Evolutionary conservation across 257 asterid genomes (phyloP), one percentile per base, ranked within the genome.

Genomic region (Linderniella brevidens): DNA sequence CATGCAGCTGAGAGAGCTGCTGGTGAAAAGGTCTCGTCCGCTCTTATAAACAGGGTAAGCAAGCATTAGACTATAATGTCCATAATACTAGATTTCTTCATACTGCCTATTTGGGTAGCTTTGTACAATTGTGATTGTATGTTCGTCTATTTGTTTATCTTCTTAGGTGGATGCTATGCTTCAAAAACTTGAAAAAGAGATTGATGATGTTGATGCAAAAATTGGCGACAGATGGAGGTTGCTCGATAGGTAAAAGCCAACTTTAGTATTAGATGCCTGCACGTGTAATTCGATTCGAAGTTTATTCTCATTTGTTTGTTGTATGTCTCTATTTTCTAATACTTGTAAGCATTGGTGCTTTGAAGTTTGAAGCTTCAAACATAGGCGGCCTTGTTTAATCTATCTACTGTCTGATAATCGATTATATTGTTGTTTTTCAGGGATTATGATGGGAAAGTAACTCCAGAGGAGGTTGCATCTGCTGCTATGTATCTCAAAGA

Each of bases 381-480:
- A 25, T 25, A 25, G 32, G 6, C 6, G 32, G 6, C 32, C n/a
- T n/a, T 25, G 32, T 2, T 25, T 25, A n/a, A 25, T 25, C 6
- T 3, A 25, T 25, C 6, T 25, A 25, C 32, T 25, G 6, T 25
- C 32, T 25, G 32, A 3, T 25, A 25, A 25, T 25, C 32, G 3
- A 25, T 25, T 25, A 25, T n/a, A 25, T 25, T 3, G 3, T 25
- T 25, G 4, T 25, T 25, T 25, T 25, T 25, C 64, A 84, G 95
- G 77, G 98, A 88, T 77, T 69, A 71, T 65, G 98, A 88, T 37
- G 98, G 98, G 57, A 88, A 80, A 77, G 98, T 88, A 67, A 84
- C 95, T 46, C 72, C 94, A 0, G 98, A 88, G 66, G 98, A 88
- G 77, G 98, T 88, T 53, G 94, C 87, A 32, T 76, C 98, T 54